phyloP scores from a whole-genome alignment of 768 basidiomycete genomes.

The Boletus rubropictus region DNA sequence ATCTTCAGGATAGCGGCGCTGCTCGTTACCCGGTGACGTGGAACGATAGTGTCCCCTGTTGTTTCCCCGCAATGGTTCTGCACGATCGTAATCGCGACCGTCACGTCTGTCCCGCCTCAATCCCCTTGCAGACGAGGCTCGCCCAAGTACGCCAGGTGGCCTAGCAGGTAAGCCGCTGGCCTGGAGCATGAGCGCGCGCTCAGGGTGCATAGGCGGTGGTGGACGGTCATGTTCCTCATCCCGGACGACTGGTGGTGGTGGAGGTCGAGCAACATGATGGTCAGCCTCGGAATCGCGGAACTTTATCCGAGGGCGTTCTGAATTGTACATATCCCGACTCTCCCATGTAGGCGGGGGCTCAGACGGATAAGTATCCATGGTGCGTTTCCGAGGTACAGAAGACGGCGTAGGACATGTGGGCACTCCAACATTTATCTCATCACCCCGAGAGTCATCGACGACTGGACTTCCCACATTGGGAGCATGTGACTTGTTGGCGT shows the following conservation, averaged over 20 bases:
- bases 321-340: slow-evolving; percentile 3
- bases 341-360: slow-evolving; percentile 9
- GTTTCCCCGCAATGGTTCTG: slow-evolving; percentile 17
- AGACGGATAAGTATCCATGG: slow-evolving; percentile 3
- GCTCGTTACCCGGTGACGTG: slow-evolving; percentile 13
- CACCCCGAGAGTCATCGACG: background rate
- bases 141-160: slow-evolving; percentile 16
- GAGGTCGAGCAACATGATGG: slow-evolving; percentile 2
- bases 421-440: slow-evolving; percentile 5
- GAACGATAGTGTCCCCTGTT: slow-evolving; percentile 1
- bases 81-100: slow-evolving; percentile 16
- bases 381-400: slow-evolving; percentile 8
- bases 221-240: slow-evolving; percentile 11
- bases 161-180: slow-evolving; percentile 26
- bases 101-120: slow-evolving; percentile 21
- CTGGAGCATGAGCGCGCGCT: slow-evolving; percentile 29
- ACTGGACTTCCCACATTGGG: slow-evolving; percentile 1
- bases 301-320: slow-evolving; percentile 8
- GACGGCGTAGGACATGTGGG: slow-evolving; percentile 3
- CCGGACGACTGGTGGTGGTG: background rate
- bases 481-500: slow-evolving; percentile 1
- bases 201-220: slow-evolving; percentile 25
- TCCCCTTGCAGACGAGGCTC: slow-evolving; percentile 11
- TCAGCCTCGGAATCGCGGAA: slow-evolving; percentile 9
- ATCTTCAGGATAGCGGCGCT: slow-evolving; percentile 14